Evolutionary conservation across 345 rosid genomes (phyloP), one percentile per base, ranked within the genome.

Genomic region (Murraya paniculata): DNA sequence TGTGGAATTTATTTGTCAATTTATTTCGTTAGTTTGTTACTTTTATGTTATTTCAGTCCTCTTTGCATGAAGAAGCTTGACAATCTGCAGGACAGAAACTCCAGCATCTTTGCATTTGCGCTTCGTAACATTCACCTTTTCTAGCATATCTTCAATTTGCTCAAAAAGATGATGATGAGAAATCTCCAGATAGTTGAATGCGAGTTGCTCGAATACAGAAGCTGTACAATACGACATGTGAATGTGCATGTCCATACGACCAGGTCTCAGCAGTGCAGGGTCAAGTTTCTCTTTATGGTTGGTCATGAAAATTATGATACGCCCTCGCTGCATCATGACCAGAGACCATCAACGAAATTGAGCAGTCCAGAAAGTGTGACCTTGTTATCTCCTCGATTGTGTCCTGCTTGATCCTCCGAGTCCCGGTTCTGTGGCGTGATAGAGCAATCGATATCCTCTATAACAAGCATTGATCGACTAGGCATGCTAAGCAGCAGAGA

Each of bases 161-260:
- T 9, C 25, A 50, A 77, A 72, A 72, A 31, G 67, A 10, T 3
- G 67, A 48, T 38, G 8, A 33, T 77, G 31, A 30, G 11, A 24
- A 22, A 35, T 28, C 19, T 56, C 77, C 25, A 72, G 48, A 27
- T 72, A 38, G 21, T 64, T 79, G n/a, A 21, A 64, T 9, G 77
- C 61, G 0, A 79, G 38, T 5, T 64, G 57, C 31, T 64, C n/a
- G 48, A 79, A 73, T 2, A 30, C 61, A 21, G 59, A 19, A 66
- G 48, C n/a, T 4, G 35, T 55, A 7, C 77, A 65, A 6, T 65
- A 73, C 22, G 48, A 10, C 50, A 13, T 45, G 50, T 45, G 16
- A 45, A 78, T 68, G 36, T 81, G 85, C 77, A 84, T 28, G 73
- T 86, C 85, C 83, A 81, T 83, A 18, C 81, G 78, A 53, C 82